These are phyloP conservation scores for Furcasterigmium sp. DNA, from an alignment of 2,329 filamentous ascomycete genomes.

Conservation along the genomic window DNA sequence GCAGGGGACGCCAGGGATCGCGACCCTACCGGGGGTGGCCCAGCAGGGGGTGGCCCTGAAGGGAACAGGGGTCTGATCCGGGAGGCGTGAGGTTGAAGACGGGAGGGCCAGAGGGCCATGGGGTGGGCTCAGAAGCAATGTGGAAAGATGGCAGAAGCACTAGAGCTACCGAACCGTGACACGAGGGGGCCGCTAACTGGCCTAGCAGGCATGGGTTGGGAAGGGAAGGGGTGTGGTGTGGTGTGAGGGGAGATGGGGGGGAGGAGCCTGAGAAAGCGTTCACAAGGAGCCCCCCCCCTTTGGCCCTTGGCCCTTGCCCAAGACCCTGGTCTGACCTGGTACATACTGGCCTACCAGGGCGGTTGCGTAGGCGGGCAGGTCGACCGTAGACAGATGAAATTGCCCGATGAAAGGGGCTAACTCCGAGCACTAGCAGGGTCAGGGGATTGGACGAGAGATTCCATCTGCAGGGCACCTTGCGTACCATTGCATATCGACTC, in stretches of 20 bases:
- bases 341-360: constrained; percentile 19
- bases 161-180: constrained; percentile 15
- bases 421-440: background rate
- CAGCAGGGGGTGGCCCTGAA: constrained; percentile 11
- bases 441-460: constrained; percentile 18
- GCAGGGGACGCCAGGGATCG: constrained; percentile 8
- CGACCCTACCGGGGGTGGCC: constrained; percentile 8
- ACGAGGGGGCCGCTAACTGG: constrained; percentile 19
- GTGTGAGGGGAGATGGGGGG: background rate
- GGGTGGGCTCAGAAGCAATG: constrained; percentile 11
- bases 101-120: constrained; percentile 26
- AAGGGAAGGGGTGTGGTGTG: background rate
- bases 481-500: constrained; percentile 15
- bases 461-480: constrained; percentile 19
- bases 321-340: constrained; percentile 8
- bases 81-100: constrained; percentile 5
- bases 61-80: background rate
- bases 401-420: constrained; percentile 29
- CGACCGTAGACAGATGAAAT: constrained; percentile 38
- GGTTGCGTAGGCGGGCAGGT: constrained; percentile 29
- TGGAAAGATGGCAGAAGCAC: constrained; percentile 24
- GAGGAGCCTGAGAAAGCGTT: background rate
- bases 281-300: too few relatives aligned
- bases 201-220: constrained; percentile 4
- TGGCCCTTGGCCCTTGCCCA: too few relatives aligned